These are phyloP conservation scores for Sugiyamaella marilandica DNA, from an alignment of 805 yeast genomes.

Conservation along the genomic window DNA sequence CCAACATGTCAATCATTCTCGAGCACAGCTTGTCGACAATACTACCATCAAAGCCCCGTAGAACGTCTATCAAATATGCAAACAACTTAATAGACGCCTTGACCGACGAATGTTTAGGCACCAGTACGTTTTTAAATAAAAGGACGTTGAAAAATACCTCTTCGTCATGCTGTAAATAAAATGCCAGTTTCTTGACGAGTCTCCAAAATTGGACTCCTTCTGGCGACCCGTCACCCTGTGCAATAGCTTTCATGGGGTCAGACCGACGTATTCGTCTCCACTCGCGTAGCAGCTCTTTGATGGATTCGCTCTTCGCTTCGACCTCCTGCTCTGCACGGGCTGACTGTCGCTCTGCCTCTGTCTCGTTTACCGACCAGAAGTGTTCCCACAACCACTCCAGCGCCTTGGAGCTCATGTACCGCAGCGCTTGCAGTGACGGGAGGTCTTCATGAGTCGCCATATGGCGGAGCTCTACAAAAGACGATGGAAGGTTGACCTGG, in stretches of 20 bases:
- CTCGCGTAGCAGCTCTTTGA: conserved; percentile 40
- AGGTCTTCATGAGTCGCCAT: conserved; percentile 84
- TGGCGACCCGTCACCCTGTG: conserved; percentile 42
- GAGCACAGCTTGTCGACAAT: conserved; percentile 14
- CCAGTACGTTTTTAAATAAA: conserved; percentile 33
- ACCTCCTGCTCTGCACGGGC: conserved; percentile 13
- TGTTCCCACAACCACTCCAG: conserved; percentile 67
- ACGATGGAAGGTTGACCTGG: conserved; percentile 62
- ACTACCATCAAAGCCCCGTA: neutral
- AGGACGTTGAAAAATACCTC: conserved; percentile 28
- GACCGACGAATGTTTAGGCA: conserved; percentile 18
- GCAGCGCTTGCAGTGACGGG: conserved; percentile 66
- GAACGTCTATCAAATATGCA: neutral
- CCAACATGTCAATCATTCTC: conserved; percentile 17
- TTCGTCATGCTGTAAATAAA: conserved; percentile 16
- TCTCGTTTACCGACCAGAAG: conserved; percentile 53
- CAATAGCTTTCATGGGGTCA: conserved; percentile 38
- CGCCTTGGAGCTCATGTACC: conserved; percentile 56
- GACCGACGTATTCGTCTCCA: conserved; percentile 49
- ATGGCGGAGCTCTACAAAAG: conserved; percentile 87
- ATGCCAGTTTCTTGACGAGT: conserved; percentile 30
- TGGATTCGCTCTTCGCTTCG: conserved; percentile 5
- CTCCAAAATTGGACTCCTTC: conserved; percentile 43
- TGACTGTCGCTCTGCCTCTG: conserved; percentile 4
- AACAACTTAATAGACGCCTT: neutral